phyloP scores from a whole-genome alignment of 495 filamentous ascomycete species.

The Tuber microsphaerosporum region DNA sequence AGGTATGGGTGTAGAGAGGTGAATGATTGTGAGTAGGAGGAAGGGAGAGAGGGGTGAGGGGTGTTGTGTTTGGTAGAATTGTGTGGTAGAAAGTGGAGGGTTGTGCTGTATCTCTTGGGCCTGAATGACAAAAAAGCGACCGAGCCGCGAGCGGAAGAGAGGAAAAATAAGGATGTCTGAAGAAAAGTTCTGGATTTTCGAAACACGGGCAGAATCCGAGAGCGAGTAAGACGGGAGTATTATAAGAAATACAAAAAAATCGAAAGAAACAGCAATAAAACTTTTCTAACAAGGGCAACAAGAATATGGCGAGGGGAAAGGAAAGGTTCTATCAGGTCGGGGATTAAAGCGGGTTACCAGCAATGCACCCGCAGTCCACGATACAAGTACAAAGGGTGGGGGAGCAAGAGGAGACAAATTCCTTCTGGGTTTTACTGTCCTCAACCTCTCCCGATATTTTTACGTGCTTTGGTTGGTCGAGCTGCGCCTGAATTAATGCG shows the following conservation, averaged over 20 bases:
- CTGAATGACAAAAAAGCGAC: not conserved
- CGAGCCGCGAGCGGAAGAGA: no score
- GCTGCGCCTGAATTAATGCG: not conserved
- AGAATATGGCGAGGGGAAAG: not conserved
- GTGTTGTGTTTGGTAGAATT: not conserved
- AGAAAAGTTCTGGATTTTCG: not conserved
- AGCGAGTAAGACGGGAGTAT: not conserved
- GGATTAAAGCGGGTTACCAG: not conserved
- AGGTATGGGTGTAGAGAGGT: conserved; percentile 5
- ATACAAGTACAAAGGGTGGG: not conserved
- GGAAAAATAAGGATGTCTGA: not conserved
- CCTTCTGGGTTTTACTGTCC: not conserved
- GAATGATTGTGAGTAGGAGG: not conserved
- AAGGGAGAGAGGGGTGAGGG: not conserved
- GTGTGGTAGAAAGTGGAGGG: conserved; percentile 9
- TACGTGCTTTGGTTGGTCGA: not conserved
- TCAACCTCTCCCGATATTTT: not conserved
- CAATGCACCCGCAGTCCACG: not conserved
- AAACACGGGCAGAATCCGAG: not conserved
- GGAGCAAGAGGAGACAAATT: not conserved
- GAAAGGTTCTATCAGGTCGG: not conserved
- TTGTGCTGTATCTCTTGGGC: not conserved
- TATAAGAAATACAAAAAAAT: not conserved
- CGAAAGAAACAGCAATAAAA: not conserved
- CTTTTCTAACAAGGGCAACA: not conserved